These are phyloP conservation scores for Xylariaceae sp. DNA, from an alignment of 2,329 filamentous ascomycete genomes.

Conservation along the genomic window DNA sequence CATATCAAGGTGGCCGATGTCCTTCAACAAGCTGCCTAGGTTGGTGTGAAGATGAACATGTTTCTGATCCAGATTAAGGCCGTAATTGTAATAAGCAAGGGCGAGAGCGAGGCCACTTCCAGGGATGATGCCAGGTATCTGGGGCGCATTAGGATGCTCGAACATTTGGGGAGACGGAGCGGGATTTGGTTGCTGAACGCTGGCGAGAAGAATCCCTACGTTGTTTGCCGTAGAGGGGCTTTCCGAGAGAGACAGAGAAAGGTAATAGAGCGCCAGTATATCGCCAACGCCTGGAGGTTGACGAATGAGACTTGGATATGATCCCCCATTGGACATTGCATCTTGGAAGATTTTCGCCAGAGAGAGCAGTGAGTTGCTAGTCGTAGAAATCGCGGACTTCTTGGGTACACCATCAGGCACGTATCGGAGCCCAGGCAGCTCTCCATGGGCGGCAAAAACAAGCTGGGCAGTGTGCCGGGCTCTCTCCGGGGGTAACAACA, in stretches of 20 bases:
- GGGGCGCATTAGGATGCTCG: slow-evolving; percentile 32
- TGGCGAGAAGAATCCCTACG: slow-evolving; percentile 92
- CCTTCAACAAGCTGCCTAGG: slow-evolving; percentile 88
- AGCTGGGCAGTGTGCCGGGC: slow-evolving; percentile 78
- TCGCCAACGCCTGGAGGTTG: slow-evolving; percentile 78
- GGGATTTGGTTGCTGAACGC: slow-evolving; percentile 66
- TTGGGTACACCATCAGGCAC: slow-evolving; percentile 67
- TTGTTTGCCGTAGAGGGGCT: slow-evolving; percentile 98
- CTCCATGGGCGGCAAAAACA: slow-evolving; percentile 71
- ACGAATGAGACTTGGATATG: slow-evolving; percentile 49
- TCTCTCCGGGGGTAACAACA: slow-evolving; percentile 77
- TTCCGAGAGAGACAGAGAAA: slow-evolving; percentile 89
- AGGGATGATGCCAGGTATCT: slow-evolving; percentile 73
- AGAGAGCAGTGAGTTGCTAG: slow-evolving; percentile 91
- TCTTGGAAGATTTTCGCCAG: slow-evolving; percentile 98
- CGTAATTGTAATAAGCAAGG: slow-evolving; percentile 92
- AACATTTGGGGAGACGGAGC: slow-evolving; percentile 21
- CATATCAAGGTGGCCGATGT: slow-evolving; percentile 86
- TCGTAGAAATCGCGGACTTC: slow-evolving; percentile 82
- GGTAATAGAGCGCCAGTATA: slow-evolving; percentile 90
- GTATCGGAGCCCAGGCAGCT: slow-evolving; percentile 74
- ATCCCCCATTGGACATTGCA: slow-evolving; percentile 73
- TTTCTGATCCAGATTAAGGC: slow-evolving; percentile 75
- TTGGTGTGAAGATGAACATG: slow-evolving; percentile 98
- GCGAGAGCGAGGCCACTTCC: slow-evolving; percentile 87